phyloP scores from a whole-genome alignment of 352 stramenopile genomes.

The Phytophthora palmivora region DNA sequence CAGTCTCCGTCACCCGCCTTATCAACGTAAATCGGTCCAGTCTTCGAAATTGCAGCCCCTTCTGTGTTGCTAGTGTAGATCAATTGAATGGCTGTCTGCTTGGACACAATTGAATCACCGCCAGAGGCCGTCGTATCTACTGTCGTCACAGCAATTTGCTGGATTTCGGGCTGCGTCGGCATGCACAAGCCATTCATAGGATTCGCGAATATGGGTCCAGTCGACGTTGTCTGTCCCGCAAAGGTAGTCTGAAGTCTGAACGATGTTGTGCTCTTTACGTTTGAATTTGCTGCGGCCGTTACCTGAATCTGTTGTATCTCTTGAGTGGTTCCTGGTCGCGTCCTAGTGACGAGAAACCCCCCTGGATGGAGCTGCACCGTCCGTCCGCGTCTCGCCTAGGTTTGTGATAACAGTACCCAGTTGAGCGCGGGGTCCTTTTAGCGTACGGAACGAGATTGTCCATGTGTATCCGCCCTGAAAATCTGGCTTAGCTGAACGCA shows the following conservation, averaged over 20 bases:
- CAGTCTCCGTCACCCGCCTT: slow-evolving; percentile 78
- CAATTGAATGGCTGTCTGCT: slow-evolving; percentile 87
- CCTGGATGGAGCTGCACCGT: slow-evolving; percentile 47
- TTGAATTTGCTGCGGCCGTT: slow-evolving; percentile 43
- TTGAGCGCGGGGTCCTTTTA: slow-evolving; percentile 51
- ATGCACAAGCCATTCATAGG: slow-evolving; percentile 72
- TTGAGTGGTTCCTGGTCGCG: slow-evolving; percentile 56
- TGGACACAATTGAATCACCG: slow-evolving; percentile 91
- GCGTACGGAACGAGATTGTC: slow-evolving; percentile 93
- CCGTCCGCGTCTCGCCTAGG: slow-evolving; percentile 62
- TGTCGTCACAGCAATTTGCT: slow-evolving; percentile 91
- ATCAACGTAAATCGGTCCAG: slow-evolving; percentile 87
- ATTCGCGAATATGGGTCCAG: slow-evolving; percentile 85
- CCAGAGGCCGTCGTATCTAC: slow-evolving; percentile 90
- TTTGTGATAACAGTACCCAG: slow-evolving; percentile 42
- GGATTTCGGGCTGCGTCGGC: slow-evolving; percentile 78
- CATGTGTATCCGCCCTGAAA: slow-evolving; percentile 92
- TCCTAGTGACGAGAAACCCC: slow-evolving; percentile 54
- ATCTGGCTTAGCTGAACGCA: slow-evolving; percentile 66
- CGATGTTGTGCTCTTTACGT: slow-evolving; percentile 42
- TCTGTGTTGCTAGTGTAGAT: slow-evolving; percentile 82
- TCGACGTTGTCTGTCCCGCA: slow-evolving; percentile 59
- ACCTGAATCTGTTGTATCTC: slow-evolving; percentile 74
- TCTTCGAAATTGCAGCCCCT: slow-evolving; percentile 60
- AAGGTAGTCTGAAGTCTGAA: slow-evolving; percentile 63